A percentile compares a stretch with the other conserved stretches of the same genome.
These are phyloP conservation scores for Flaveria bidentis DNA, from an alignment of 129 eudicot genomes.

Conservation along the genomic window DNA sequence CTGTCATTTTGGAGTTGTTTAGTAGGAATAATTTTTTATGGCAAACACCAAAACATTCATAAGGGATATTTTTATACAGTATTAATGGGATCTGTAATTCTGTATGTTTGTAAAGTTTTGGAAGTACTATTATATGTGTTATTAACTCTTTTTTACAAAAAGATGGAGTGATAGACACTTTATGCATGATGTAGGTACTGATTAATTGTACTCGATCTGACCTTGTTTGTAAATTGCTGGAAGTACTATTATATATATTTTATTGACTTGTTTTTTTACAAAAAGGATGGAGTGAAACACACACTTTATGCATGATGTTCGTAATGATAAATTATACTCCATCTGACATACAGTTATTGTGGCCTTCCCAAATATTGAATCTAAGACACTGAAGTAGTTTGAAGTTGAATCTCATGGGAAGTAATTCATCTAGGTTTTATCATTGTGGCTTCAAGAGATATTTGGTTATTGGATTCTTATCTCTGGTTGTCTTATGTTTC, in stretches of 20 bases:
- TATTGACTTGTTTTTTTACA: background rate
- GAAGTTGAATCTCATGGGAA: conserved; percentile 4
- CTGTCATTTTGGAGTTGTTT: background rate
- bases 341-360: background rate
- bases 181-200: background rate
- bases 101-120: background rate
- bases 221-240: background rate
- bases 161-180: conserved; percentile 3
- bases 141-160: background rate
- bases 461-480: conserved; percentile 1
- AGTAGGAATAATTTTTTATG: background rate
- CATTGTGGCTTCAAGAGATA: conserved; percentile 8
- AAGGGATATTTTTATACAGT: background rate
- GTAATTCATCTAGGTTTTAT: background rate
- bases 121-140: background rate
- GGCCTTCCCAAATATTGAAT: background rate
- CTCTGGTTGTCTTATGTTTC: background rate
- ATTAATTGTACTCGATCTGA: background rate
- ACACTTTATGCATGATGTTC: background rate
- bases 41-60: background rate
- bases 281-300: conserved; percentile 9
- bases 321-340: background rate
- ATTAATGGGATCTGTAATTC: background rate
- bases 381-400: background rate
- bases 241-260: conserved; percentile 2